phyloP scores from a whole-genome alignment of 2,329 filamentous ascomycete species.

The Coleophoma crateriformis region DNA sequence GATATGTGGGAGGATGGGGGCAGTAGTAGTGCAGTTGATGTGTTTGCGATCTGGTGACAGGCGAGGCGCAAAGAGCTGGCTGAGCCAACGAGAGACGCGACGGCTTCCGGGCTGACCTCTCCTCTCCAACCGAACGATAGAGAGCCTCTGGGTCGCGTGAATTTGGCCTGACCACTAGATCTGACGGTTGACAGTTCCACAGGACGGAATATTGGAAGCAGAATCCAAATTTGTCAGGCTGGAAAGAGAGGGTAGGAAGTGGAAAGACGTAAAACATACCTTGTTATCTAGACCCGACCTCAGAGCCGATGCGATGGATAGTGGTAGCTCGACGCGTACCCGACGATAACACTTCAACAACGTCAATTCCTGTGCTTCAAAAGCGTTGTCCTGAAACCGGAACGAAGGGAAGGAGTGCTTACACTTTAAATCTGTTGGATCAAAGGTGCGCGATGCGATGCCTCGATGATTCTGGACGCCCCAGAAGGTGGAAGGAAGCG shows the following conservation, averaged over 20 bases:
- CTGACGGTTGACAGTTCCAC: conserved; percentile 16
- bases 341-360: conserved; percentile 1
- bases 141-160: conserved; percentile 21
- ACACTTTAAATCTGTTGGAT: no score
- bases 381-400: no score
- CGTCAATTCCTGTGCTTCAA: neutral
- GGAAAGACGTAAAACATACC: conserved; percentile 14
- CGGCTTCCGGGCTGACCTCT: conserved; percentile 17
- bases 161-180: conserved; percentile 11
- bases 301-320: conserved; percentile 1
- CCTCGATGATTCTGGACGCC: no score
- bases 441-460: no score
- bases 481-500: neutral
- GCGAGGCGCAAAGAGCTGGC: conserved; percentile 10
- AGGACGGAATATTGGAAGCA: conserved; percentile 9
- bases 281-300: conserved; percentile 9
- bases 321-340: conserved; percentile 12
- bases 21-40: conserved; percentile 8
- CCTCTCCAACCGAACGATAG: conserved; percentile 19
- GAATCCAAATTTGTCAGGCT: conserved; percentile 1
- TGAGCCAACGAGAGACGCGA: conserved; percentile 15
- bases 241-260: conserved; percentile 1
- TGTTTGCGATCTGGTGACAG: conserved; percentile 24
- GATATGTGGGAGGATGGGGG: conserved; percentile 15
- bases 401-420: no score